Base-by-base conservation (phyloP, 495 filamentous ascomycete genomes). In the Hypoxylon intermedium region DNA sequence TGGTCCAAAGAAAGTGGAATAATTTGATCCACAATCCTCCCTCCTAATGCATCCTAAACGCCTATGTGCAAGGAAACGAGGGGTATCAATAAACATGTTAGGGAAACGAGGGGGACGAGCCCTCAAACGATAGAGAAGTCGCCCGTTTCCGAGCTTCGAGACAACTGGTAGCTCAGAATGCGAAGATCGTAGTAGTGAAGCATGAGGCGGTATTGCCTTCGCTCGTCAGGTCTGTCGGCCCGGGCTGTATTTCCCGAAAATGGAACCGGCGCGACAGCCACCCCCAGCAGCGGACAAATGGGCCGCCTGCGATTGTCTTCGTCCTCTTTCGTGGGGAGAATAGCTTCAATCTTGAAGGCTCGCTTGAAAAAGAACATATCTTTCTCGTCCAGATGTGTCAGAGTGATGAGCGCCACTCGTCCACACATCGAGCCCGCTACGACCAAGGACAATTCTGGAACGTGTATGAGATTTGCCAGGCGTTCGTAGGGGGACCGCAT, bases 151-250 rank as follows among this genome's bases (percentile, higher is more conserved):
- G 62, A 58, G 31, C 67, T 67, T 16, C 74, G 64, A 19, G 72
- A 69, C 19, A 97, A 74, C 67, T 96, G 89, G 73, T 97, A 98
- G 67, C 83, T 89, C 69, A 96, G 73, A 12, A 97, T 81, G 0
- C 84, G 84, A 58, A 91, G 87, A 72, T 96, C 85, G 60, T 79
- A 77, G 74, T 89, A 98, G 23, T 86, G 82, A 63, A 97, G 73
- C 54, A 97, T 74, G 33, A 98, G 62, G 21, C 93, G 76, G 72
- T 89, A 95, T 38, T 82, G 74, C 67, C 72, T 63, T 74, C 72
- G 76, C 72, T 79, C 49, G 37, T 49, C n/a, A n/a, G 59, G 53
- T 13, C 28, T 42, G 6, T 65, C 50, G 53, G 71, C 55, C 13
- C 68, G 46, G 37, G 70, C 23, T 78, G 78, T 45, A 84, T 78